Percentiles rank a stretch among this genome's conserved stretches.
phyloP scores from a whole-genome alignment of 257 asterid species.

The Solanum habrochaites region DNA sequence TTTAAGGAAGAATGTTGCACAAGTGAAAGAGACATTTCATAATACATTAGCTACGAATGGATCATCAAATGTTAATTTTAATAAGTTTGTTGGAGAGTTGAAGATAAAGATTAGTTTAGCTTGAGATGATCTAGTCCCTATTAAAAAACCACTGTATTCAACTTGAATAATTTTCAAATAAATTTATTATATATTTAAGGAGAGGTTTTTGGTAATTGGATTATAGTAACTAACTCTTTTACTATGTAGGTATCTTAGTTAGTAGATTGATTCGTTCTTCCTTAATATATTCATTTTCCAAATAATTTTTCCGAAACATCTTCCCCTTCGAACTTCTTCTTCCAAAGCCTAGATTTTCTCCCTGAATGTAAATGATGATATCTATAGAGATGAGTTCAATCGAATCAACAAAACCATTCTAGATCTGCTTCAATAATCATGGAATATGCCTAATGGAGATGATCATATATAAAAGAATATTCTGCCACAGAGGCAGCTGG shows the following conservation, averaged over 20 bases:
- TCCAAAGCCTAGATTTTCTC: no score
- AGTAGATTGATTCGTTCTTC: no score
- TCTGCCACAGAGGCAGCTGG: neutral
- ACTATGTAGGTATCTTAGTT: no score
- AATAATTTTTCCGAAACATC: no score
- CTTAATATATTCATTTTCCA: no score
- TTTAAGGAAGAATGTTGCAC: neutral
- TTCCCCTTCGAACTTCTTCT: no score
- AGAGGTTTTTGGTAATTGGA: no score
- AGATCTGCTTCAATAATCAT: neutral
- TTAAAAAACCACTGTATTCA: neutral
- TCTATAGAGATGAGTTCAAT: neutral
- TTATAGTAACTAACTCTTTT: no score
- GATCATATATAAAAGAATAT: neutral
- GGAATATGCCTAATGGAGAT: neutral
- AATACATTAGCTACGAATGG: neutral
- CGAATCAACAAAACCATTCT: neutral
- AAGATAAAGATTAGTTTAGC: neutral
- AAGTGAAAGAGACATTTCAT: neutral
- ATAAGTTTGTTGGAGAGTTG: neutral
- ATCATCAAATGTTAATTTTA: neutral
- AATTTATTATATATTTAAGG: no score
- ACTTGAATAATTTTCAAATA: no score
- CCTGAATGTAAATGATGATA: rapidly evolving
- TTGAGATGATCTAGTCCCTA: neutral